Evolutionary conservation across 495 filamentous ascomycete genomes (phyloP).

Genomic region (Penicillium argentinense): DNA sequence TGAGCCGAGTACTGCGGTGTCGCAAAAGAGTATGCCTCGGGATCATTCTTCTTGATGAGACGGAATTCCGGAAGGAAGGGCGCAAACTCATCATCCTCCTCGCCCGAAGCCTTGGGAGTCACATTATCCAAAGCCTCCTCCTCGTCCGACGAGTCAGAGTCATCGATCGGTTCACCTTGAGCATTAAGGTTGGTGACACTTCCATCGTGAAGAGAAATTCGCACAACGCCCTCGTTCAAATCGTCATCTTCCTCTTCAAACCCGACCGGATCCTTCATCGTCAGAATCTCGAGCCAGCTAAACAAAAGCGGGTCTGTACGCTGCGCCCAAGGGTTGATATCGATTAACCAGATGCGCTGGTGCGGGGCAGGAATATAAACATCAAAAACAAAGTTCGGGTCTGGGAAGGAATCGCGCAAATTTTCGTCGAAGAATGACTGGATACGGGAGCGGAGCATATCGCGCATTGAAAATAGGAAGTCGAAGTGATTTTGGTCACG

Average conservation of each 20-base stretch:
- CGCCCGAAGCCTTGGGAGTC: conserved; percentile 38
- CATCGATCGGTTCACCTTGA: conserved; percentile 18
- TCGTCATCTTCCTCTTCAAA: conserved; percentile 35
- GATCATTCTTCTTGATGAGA: conserved; percentile 77
- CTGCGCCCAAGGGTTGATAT: conserved; percentile 94
- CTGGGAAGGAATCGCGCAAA: conserved; percentile 75
- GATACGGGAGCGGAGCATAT: conserved; percentile 60
- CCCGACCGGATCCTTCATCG: conserved; percentile 56
- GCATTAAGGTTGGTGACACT: conserved; percentile 12
- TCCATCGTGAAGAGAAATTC: conserved; percentile 38
- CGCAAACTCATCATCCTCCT: conserved; percentile 55
- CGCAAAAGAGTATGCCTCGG: conserved; percentile 80
- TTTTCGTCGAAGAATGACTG: conserved; percentile 71
- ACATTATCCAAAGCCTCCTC: conserved; percentile 35
- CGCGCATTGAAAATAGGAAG: conserved; percentile 68
- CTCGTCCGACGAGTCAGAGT: conserved; percentile 12
- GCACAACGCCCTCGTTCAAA: conserved; percentile 36
- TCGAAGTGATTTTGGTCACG: conserved; percentile 88
- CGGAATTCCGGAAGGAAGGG: conserved; percentile 74
- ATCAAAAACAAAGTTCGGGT: conserved; percentile 84
- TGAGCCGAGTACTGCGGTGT: conserved; percentile 91
- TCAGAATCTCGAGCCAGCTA: conserved; percentile 84
- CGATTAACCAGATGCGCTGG: conserved; percentile 78
- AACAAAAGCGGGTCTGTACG: conserved; percentile 88
- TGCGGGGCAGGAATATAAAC: conserved; percentile 81